These are phyloP conservation scores for Leishmania major DNA, from an alignment of 208 protist species.

Conservation along the genomic window DNA sequence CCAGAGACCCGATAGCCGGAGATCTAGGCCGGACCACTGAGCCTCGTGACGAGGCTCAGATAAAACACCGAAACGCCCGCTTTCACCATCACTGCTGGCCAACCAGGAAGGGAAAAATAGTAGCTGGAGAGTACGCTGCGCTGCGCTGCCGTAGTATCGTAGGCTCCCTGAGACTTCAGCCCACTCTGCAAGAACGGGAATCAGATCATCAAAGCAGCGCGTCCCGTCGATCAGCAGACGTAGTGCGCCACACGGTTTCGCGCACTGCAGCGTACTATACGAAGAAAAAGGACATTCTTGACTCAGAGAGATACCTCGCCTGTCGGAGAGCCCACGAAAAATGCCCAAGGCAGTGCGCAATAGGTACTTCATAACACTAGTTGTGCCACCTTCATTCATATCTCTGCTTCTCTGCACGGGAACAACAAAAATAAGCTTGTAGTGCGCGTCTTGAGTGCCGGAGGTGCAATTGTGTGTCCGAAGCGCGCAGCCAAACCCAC, in stretches of 20 bases:
- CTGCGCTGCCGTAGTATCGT: constrained; percentile 27
- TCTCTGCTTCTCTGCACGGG: not conserved
- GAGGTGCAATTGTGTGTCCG: not conserved
- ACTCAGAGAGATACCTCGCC: not conserved
- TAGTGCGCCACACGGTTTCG: constrained; percentile 10
- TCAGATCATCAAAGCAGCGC: constrained; percentile 15
- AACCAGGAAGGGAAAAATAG: constrained; percentile 7
- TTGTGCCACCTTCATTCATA: not conserved
- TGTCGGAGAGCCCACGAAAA: not conserved
- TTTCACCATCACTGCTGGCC: not conserved
- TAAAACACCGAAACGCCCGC: not conserved
- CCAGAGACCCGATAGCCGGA: constrained; percentile 13
- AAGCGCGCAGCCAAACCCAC: constrained; percentile 21
- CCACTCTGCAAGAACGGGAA: constrained; percentile 22
- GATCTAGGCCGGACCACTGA: constrained; percentile 12
- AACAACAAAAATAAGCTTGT: constrained; percentile 24
- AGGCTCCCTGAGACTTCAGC: constrained; percentile 6
- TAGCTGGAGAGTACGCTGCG: constrained; percentile 15
- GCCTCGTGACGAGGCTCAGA: not conserved
- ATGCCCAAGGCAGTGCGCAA: constrained; percentile 6
- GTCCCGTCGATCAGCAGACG: constrained; percentile 23
- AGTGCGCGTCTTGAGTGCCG: not conserved
- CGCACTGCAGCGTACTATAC: not conserved
- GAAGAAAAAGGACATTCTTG: not conserved
- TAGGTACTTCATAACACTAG: not conserved